These are phyloP conservation scores for Lactuca sativa DNA, from an alignment of 129 eudicot species.

Conservation along the genomic window DNA sequence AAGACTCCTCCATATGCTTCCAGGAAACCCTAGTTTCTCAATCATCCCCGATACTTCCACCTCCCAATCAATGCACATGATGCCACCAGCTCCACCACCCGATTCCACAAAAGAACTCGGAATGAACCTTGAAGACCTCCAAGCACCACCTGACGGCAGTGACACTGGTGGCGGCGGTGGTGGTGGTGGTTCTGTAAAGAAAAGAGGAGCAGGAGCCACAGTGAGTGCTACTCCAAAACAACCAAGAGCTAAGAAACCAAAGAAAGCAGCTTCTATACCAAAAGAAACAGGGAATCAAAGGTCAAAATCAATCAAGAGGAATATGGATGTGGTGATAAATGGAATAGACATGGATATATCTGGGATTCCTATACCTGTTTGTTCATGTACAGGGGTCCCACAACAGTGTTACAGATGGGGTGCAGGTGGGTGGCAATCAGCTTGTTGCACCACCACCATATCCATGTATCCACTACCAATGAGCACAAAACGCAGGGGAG, in stretches of 20 bases:
- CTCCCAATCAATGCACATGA: constrained; percentile 55
- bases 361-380: constrained; percentile 40
- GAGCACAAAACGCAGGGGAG: constrained; percentile 42
- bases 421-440: constrained; percentile 56
- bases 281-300: constrained; percentile 64
- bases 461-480: constrained; percentile 61
- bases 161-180: constrained; percentile 31
- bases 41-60: constrained; percentile 41
- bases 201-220: constrained; percentile 39
- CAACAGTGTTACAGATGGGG: constrained; percentile 49
- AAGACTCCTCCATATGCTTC: constrained; percentile 43
- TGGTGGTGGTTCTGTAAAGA: constrained; percentile 41
- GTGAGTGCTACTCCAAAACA: constrained; percentile 28
- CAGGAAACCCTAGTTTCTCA: constrained; percentile 45
- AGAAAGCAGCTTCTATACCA: constrained; percentile 46
- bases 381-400: constrained; percentile 52
- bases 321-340: constrained; percentile 61
- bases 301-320: constrained; percentile 56
- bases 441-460: constrained; percentile 46
- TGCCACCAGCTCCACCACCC: constrained; percentile 54
- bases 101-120: constrained; percentile 38
- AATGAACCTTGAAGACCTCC: constrained; percentile 40
- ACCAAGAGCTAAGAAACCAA: constrained; percentile 62
- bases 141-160: constrained; percentile 2
- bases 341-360: constrained; percentile 69